Evolutionary conservation across 768 basidiomycete genomes (phyloP).

Genomic region (Arthromyces matolae): DNA sequence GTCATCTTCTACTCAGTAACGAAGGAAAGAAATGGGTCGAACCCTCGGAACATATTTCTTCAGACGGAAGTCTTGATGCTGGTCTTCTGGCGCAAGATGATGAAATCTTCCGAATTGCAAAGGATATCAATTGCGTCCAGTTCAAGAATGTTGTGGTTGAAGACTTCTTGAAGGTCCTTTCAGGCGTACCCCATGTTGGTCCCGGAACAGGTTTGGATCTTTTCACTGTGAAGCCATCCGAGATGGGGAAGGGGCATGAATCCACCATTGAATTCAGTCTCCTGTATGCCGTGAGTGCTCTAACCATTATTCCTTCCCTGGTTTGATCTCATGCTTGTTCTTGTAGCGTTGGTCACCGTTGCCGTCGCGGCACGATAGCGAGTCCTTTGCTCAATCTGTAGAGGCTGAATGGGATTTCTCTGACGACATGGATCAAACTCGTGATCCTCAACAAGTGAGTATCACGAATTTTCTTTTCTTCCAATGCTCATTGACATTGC

Average conservation of each 20-base stretch:
- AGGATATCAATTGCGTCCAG: conserved; percentile 22
- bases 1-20: conserved; percentile 17
- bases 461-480: background rate
- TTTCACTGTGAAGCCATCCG: conserved; percentile 10
- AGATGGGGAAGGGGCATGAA: conserved; percentile 15
- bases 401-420: background rate
- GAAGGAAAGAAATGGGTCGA: conserved; percentile 18
- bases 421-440: background rate
- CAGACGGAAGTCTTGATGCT: conserved; percentile 2
- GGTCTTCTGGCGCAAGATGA: conserved; percentile 19
- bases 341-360: conserved; percentile 5
- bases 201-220: conserved; percentile 15
- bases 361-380: conserved; percentile 6
- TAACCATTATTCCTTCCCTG: background rate
- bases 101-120: conserved; percentile 24
- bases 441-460: conserved; percentile 1
- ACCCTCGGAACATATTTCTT: conserved; percentile 4
- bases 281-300: conserved; percentile 15
- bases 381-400: background rate
- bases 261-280: conserved; percentile 16
- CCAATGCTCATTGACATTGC: background rate
- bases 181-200: conserved; percentile 19
- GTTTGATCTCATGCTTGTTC: background rate
- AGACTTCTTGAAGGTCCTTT: conserved; percentile 24
- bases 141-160: conserved; percentile 23